Base-by-base conservation (phyloP, 345 rosid species). In the Populus ilicifolia region DNA sequence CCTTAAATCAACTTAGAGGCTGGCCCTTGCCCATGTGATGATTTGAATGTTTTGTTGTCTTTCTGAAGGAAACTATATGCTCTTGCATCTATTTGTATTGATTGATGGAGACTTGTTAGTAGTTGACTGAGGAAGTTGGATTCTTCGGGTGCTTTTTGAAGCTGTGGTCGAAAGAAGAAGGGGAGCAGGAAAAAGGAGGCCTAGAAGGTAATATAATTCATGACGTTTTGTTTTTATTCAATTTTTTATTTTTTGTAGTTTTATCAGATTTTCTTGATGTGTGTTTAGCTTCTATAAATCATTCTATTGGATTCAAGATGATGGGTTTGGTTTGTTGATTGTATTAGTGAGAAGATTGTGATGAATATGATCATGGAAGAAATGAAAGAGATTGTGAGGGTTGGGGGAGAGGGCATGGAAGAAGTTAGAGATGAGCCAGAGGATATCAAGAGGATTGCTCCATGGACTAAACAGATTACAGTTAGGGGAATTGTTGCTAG, bases 401-500 rank as follows among this genome's bases (percentile, higher is more conserved):
- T n/a, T 48, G 80, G 67, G 67, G 77, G 16, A 52, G 88, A 85
- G 74, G 86, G 75, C 61, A 63, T 65, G 71, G 94, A 87, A 48
- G 88, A 83, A 74, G 77, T 41, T 21, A 74, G 35, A 66, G 78
- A 84, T 30, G 88, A 85, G 78, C 59, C 69, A 18, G 90, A 86
- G 23, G 92, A 84, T 6, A 48, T 79, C 27, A 84, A 78, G 73
- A 89, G 93, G 73, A 84, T 83, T 66, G 84, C 89, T 3, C 96
- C 98, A 20, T 96, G 99, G 98, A 90, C 80, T 78, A 82, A 82
- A 71, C 98, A 96, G 82, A 92, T 96, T 64, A 93, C 99, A 10
- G 13, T 90, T 17, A 84, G 99, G 78, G 90, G 98, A 25, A 64
- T 96, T 27, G 27, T 93, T 11, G 90, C 96, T 2, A 91, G 99